Evolutionary conservation across 2,329 filamentous ascomycete genomes (phyloP).

Genomic region (Epichloe sylvatica): DNA sequence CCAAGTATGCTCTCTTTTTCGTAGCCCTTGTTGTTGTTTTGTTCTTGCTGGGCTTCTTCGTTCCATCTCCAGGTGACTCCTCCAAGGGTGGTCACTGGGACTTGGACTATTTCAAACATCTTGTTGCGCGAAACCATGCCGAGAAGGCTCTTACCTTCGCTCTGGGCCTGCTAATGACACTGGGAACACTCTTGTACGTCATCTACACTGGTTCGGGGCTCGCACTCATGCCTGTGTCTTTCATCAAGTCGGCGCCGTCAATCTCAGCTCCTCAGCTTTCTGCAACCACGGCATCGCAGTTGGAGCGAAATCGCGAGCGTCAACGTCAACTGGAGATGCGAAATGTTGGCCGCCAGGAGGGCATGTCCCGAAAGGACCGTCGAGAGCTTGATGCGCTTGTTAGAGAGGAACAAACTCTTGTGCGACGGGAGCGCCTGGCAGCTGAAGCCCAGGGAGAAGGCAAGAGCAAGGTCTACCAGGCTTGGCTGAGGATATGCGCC

Average conservation of each 20-base stretch:
- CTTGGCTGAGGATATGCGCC: slow-evolving; percentile 69
- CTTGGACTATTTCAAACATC: slow-evolving; percentile 79
- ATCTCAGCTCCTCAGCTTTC: slow-evolving; percentile 69
- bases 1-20: slow-evolving; percentile 85
- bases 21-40: slow-evolving; percentile 65
- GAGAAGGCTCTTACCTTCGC: slow-evolving; percentile 87
- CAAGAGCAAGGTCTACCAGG: slow-evolving; percentile 55
- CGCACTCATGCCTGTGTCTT: slow-evolving; percentile 72
- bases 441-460: slow-evolving; percentile 69
- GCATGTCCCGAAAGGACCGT: slow-evolving; percentile 70
- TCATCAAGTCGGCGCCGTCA: slow-evolving; percentile 84
- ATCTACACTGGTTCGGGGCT: slow-evolving; percentile 82
- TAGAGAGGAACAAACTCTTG: slow-evolving; percentile 82
- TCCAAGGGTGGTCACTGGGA: slow-evolving; percentile 52
- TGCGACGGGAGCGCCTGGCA: slow-evolving; percentile 76
- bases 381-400: slow-evolving; percentile 77
- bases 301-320: slow-evolving; percentile 79
- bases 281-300: slow-evolving; percentile 62
- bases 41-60: slow-evolving; percentile 88
- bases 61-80: slow-evolving; percentile 60
- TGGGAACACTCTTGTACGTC: slow-evolving; percentile 75
- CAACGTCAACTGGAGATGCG: slow-evolving; percentile 84
- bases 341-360: slow-evolving; percentile 59
- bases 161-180: slow-evolving; percentile 71
- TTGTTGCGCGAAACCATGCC: slow-evolving; percentile 67